Conservation (phyloP, 2,329 filamentous ascomycete genomes). For the Alternaria tenuissima region DNA sequence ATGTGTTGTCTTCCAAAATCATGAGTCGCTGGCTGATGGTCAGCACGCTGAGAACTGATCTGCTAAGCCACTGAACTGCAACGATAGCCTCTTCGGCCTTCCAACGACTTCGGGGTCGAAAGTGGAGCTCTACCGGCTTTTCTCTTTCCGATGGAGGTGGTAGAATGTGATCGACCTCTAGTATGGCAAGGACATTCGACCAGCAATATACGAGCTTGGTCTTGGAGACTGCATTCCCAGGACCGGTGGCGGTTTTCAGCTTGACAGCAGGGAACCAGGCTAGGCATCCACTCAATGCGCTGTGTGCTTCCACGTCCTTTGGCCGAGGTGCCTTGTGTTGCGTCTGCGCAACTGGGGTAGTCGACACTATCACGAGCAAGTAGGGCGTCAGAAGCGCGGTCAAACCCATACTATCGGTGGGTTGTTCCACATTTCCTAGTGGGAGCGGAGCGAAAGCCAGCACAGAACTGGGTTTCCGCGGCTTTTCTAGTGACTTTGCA, state of each 20-base stretch:
- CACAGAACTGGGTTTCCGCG: conserved; percentile 90
- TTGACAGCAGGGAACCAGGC: conserved; percentile 98
- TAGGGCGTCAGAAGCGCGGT: conserved; percentile 97
- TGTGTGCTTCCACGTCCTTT: conserved; percentile 89
- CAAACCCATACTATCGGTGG: conserved; percentile 85
- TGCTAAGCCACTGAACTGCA: conserved; percentile 94
- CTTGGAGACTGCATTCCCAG: conserved; percentile 74
- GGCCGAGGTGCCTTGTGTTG: conserved; percentile 93
- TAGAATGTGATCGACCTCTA: conserved; percentile 78
- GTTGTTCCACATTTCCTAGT: conserved; percentile 90
- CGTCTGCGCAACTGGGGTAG: conserved; percentile 93
- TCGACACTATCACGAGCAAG: conserved; percentile 94
- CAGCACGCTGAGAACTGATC: conserved; percentile 88
- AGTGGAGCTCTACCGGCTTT: conserved; percentile 79
- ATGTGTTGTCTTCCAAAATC: conserved; percentile 83
- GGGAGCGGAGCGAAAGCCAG: conserved; percentile 90
- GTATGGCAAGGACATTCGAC: conserved; percentile 95
- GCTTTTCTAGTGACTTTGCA: conserved; percentile 67
- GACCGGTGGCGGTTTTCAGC: conserved; percentile 75
- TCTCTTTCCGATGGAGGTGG: conserved; percentile 72
- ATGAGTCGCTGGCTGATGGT: conserved; percentile 94
- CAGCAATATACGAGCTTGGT: conserved; percentile 96
- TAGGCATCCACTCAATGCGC: conserved; percentile 89
- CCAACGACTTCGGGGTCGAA: conserved; percentile 86
- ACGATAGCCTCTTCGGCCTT: conserved; percentile 95